Evolutionary conservation across 2,329 filamentous ascomycete genomes (phyloP).

Genomic region (Pseudogymnoascus sp.): DNA sequence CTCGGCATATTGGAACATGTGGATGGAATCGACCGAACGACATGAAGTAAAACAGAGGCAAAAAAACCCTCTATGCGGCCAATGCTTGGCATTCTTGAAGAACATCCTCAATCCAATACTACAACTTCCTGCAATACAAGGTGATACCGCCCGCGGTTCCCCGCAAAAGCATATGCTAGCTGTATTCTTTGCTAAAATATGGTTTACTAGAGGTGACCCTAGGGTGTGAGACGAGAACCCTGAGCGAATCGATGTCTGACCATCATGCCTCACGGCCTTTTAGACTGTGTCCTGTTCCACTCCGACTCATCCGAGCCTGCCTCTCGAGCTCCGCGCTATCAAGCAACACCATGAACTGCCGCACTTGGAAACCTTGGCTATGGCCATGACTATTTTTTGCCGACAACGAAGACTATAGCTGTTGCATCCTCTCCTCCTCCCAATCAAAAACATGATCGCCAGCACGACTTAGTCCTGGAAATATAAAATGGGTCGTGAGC

Average conservation of each 20-base stretch:
- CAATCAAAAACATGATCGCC: not conserved
- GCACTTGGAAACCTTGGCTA: not conserved
- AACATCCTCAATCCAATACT: not conserved
- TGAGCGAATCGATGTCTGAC: not conserved
- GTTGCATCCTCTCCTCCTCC: not conserved
- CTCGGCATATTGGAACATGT: not conserved
- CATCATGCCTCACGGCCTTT: not conserved
- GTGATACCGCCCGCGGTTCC: not conserved
- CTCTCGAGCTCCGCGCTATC: not conserved
- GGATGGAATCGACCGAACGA: not conserved
- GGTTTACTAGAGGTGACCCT: not conserved
- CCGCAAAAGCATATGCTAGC: not conserved
- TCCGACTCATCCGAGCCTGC: not conserved
- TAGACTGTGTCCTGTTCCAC: not conserved
- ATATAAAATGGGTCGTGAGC: not conserved
- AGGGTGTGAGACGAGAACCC: not conserved
- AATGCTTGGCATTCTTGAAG: not conserved
- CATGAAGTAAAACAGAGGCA: not conserved
- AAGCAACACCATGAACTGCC: not conserved
- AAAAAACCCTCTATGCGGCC: not conserved
- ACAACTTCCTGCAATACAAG: not conserved
- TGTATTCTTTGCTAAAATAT: not conserved
- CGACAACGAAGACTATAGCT: not conserved
- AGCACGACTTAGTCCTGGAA: not conserved
- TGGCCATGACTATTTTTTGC: not conserved